Evolutionary conservation across 2,329 filamentous ascomycete species (phyloP).

Genomic region (Aspergillus candidus): DNA sequence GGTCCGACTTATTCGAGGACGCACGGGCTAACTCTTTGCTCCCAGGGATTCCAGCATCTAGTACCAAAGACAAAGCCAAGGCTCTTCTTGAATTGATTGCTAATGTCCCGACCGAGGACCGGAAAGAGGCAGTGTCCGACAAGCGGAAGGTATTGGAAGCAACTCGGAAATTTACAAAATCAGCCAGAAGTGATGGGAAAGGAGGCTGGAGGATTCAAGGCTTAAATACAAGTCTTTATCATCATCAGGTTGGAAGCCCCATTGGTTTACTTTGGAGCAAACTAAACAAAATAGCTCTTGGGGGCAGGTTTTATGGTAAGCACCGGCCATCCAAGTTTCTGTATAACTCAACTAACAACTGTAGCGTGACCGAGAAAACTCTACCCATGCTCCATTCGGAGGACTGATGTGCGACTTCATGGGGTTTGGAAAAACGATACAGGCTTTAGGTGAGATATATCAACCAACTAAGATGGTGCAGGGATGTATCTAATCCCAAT

Average conservation of each 20-base stretch:
- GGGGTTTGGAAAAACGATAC: conserved; percentile 39
- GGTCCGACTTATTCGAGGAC: conserved; percentile 18
- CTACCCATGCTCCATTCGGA: conserved; percentile 20
- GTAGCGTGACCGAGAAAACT: conserved; percentile 28
- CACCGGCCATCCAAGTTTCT: background rate
- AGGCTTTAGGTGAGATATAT: conserved; percentile 24
- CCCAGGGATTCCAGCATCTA: conserved; percentile 20
- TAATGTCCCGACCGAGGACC: conserved; percentile 24
- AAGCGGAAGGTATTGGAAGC: conserved; percentile 20
- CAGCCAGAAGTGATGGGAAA: conserved; percentile 22
- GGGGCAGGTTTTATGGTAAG: conserved; percentile 31
- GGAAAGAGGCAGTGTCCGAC: conserved; percentile 19
- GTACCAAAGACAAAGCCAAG: conserved; percentile 17
- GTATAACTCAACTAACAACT: conserved; percentile 8
- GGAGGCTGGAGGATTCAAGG: conserved; percentile 29
- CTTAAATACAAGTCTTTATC: conserved; percentile 28
- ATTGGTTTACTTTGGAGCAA: background rate
- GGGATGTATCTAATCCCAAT: background rate
- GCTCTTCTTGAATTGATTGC: conserved; percentile 30
- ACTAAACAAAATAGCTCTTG: conserved; percentile 18
- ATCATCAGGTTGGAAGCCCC: conserved; percentile 27
- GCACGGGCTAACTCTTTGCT: conserved; percentile 22
- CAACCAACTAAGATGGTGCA: background rate
- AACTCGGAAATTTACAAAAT: conserved; percentile 22
- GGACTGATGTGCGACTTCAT: conserved; percentile 38